phyloP scores from a whole-genome alignment of 306 rosid genomes.

The Dryas alaskensis region DNA sequence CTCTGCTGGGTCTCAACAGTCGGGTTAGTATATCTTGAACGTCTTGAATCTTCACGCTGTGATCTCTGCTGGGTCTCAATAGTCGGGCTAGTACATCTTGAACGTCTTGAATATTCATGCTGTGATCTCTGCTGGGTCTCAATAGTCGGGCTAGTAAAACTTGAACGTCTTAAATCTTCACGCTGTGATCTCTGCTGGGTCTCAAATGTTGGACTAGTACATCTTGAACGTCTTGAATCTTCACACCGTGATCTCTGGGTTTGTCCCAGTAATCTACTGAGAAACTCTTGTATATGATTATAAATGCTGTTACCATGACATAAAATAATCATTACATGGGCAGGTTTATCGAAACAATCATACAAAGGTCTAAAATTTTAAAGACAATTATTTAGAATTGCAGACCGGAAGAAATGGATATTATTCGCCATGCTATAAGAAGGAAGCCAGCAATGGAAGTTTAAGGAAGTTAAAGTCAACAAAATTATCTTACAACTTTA shows the following conservation, averaged over 20 bases:
- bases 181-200: conserved; percentile 36
- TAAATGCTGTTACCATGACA: conserved; percentile 74
- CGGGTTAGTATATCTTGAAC: background rate
- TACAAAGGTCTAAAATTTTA: background rate
- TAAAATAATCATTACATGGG: conserved; percentile 1
- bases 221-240: conserved; percentile 20
- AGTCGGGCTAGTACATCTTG: conserved; percentile 24
- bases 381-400: background rate
- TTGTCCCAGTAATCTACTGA: conserved; percentile 41
- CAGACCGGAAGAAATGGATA: background rate
- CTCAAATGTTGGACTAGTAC: conserved; percentile 23
- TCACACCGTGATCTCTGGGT: conserved; percentile 39
- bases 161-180: conserved; percentile 21
- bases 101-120: conserved; percentile 21
- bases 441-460: background rate
- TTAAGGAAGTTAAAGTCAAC: background rate
- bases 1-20: conserved; percentile 15
- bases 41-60: conserved; percentile 25
- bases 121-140: conserved; percentile 30
- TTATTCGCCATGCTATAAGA: background rate
- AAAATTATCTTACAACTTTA: too few species aligned
- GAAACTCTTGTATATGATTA: conserved; percentile 63
- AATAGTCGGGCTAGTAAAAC: background rate
- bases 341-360: background rate
- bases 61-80: conserved; percentile 35